Evolutionary conservation across 2,329 filamentous ascomycete genomes (phyloP), one percentile per base, ranked within the genome.

Genomic region (Beauveria medogensis): DNA sequence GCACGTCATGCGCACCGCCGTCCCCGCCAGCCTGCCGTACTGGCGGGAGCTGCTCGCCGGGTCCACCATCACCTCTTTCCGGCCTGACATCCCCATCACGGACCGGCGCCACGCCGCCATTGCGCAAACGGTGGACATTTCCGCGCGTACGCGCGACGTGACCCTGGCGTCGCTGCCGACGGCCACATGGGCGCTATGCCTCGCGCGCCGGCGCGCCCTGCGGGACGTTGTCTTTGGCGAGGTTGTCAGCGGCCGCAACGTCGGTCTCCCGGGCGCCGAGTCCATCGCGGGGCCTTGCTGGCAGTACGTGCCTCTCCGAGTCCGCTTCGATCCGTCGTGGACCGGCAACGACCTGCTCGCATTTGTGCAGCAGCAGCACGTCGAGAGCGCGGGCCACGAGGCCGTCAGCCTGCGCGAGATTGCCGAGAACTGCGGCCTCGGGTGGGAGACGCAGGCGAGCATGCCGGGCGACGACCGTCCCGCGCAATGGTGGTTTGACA

Each of bases 121-220:
- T 48, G 71, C 76, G 51, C 69, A 71, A 48, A 74, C 76, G 0
- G 66, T 80, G 65, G 68, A 81, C 69, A 75, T 83, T 67, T 70
- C 79, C 62, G 65, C 76, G 0, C 77, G 81, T 1, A 74, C 76
- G 14, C 77, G 75, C 54, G 82, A 84, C 62, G 79, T 86, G 61
- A 88, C 86, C 1, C 77, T 83, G 12, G 85, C 85, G 2, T 87
- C 84, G 0, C 74, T 89, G 0, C 85, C 85, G n/a, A 86, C 86
- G 0, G 84, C 85, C 1, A 84, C 84, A 0, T 89, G 86, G 86
- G 83, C 85, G 0, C 70, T 88, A 8, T 82, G 81, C 20, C 79
- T 89, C 2, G 81, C 86, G 1, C 80, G 79, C 5, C 78, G 82
- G 12, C 77, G 82, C 0, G 69, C 70, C 1, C 70, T 75, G 18